These are phyloP conservation scores for Antarctomyces pellizariae DNA, from an alignment of 495 filamentous ascomycete genomes.

Conservation along the genomic window DNA sequence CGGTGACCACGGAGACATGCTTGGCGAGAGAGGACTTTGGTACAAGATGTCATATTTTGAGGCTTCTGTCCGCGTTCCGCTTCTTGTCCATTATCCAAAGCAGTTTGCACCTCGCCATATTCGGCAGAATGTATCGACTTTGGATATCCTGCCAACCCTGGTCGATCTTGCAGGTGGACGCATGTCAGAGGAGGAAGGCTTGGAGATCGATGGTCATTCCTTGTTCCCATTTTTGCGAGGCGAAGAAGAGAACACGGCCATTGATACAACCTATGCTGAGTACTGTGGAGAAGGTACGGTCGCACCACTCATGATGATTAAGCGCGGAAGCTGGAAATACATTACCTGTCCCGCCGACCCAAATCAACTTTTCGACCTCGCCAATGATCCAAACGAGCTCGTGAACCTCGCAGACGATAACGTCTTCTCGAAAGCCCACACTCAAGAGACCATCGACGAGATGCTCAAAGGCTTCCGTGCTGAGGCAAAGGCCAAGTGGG, in stretches of 20 bases:
- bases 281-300: conserved; percentile 79
- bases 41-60: conserved; percentile 93
- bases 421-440: conserved; percentile 5
- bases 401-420: conserved; percentile 35
- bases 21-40: conserved; percentile 73
- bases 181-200: conserved; percentile 26
- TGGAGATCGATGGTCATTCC: conserved; percentile 60
- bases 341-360: conserved; percentile 59
- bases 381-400: conserved; percentile 47
- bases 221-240: conserved; percentile 48
- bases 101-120: conserved; percentile 44
- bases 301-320: conserved; percentile 77
- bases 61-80: conserved; percentile 57
- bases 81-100: conserved; percentile 50
- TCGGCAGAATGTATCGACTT: conserved; percentile 53
- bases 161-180: conserved; percentile 51
- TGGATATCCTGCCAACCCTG: conserved; percentile 70
- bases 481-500: conserved; percentile 46
- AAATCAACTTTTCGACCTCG: conserved; percentile 55
- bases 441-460: conserved; percentile 5
- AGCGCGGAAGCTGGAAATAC: conserved; percentile 62
- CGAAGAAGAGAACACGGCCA: conserved; percentile 22
- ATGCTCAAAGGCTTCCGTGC: conserved; percentile 34
- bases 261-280: conserved; percentile 64
- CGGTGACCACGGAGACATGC: conserved; percentile 82